Percentiles rank a stretch among this genome's conserved stretches.
These are phyloP conservation scores for Protomyces inundatus DNA, from an alignment of 1,139 yeast species.

Conservation along the genomic window DNA sequence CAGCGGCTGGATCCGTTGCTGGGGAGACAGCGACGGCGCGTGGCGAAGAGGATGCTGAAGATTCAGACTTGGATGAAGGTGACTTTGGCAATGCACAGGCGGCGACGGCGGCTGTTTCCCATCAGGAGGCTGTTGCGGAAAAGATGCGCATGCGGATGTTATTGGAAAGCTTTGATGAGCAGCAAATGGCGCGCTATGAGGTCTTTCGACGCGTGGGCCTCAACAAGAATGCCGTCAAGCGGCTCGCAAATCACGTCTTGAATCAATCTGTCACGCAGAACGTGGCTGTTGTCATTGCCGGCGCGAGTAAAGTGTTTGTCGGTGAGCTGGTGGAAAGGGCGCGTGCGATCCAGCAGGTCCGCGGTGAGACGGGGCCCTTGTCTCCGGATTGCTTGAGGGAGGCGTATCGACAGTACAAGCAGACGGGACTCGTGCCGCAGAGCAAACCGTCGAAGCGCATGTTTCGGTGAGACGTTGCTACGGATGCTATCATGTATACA, in stretches of 20 bases:
- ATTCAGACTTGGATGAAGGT: conserved; percentile 19
- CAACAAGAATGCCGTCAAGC: conserved; percentile 69
- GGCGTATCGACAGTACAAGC: conserved; percentile 58
- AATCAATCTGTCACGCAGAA: conserved; percentile 82
- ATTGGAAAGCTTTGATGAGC: conserved; percentile 67
- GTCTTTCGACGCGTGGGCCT: conserved; percentile 78
- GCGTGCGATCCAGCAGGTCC: conserved; percentile 28
- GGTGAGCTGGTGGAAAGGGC: conserved; percentile 71
- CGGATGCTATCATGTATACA: no score
- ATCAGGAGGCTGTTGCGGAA: conserved; percentile 23
- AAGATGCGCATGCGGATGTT: conserved; percentile 45
- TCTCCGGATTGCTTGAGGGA: conserved; percentile 81
- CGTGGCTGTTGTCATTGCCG: conserved; percentile 76
- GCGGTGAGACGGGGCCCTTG: conserved; percentile 50
- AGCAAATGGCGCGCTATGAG: conserved; percentile 83
- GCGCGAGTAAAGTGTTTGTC: conserved; percentile 78
- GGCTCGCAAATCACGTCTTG: conserved; percentile 65
- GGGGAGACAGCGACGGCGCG: background rate
- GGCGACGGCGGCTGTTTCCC: background rate
- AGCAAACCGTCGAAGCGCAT: background rate
- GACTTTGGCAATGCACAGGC: conserved; percentile 17
- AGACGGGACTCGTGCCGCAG: conserved; percentile 5
- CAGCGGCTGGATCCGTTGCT: background rate
- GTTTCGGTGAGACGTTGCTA: background rate
- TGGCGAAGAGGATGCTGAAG: conserved; percentile 12